Percentiles rank a stretch among this genome's conserved stretches.
Evolutionary conservation across 805 yeast genomes (phyloP).

Genomic region (Tetrapisispora fleetii): DNA sequence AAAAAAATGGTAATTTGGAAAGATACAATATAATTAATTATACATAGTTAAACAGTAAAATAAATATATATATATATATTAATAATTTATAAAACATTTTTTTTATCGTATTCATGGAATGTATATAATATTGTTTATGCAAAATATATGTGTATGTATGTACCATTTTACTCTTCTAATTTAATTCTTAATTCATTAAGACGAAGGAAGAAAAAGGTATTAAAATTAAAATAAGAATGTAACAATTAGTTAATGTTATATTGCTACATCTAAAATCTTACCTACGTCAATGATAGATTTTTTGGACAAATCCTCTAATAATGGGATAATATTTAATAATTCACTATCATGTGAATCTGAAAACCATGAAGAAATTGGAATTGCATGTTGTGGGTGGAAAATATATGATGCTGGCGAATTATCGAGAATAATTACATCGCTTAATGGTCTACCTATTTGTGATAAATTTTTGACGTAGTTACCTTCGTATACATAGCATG

Average conservation of each 20-base stretch:
- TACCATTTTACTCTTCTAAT: no score
- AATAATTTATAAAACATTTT: no score
- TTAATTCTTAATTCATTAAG: no score
- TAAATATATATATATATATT: no score
- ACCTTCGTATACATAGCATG: constrained; percentile 87
- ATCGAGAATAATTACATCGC: constrained; percentile 79
- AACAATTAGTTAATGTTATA: constrained; percentile 6
- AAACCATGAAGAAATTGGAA: constrained; percentile 95
- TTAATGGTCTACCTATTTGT: constrained; percentile 83
- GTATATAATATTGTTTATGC: background rate
- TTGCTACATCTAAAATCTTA: constrained; percentile 64
- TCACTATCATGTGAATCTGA: constrained; percentile 96
- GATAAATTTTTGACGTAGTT: constrained; percentile 86
- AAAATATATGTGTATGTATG: background rate
- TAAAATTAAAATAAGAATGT: background rate
- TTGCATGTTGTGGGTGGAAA: constrained; percentile 93
- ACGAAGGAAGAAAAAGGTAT: background rate
- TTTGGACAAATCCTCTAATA: constrained; percentile 71
- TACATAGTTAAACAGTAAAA: no score
- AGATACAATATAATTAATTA: no score
- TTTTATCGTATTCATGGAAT: background rate
- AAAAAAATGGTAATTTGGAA: no score
- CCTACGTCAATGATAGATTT: constrained; percentile 72
- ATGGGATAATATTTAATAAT: constrained; percentile 78
- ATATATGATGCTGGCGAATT: constrained; percentile 94